Evolutionary conservation across 2,329 filamentous ascomycete species (phyloP), one percentile per base, ranked within the genome.

Genomic region (Aspergillus sojae): DNA sequence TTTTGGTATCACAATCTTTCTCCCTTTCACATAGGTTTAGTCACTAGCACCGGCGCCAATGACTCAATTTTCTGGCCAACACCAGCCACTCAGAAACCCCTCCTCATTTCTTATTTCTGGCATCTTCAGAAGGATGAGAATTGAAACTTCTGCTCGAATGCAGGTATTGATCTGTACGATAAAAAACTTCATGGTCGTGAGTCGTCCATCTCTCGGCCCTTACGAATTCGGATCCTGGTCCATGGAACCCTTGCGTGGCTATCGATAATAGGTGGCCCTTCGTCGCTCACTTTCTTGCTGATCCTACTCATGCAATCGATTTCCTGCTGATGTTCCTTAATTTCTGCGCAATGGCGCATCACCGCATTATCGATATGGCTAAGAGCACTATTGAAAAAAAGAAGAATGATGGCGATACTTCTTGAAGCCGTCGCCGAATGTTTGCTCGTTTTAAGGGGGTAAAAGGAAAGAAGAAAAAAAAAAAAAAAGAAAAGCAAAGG

Each of bases 221-320:
- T 61, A 64, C 58, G 58, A 65, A 57, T 57, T 50, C 46, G 30
- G 52, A 58, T 46, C 55, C 62, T 65, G 59, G 58, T 58, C 64
- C 50, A 53, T 59, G 54, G 39, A 52, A 60, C 64, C 69, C 69
- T 71, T 71, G 68, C 69, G 62, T 70, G 59, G 57, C 54, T 21
- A 58, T 58, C 61, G 57, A 55, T 57, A 60, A 67, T 60, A 53
- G 36, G 57, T 52, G 32, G 57, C 59, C 50, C 28, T 9, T 63
- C 41, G 34, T 58, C 61, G 59, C 54, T 59, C 60, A 61, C 57
- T 54, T 56, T 41, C 53, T 41, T 59, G 62, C 52, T 63, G 60
- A 60, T 62, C 64, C 58, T 62, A 53, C 59, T 57, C 56, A 41
- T 61, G 45, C 32, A 48, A 62, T 62, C 54, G 58, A 28, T 21